Base-by-base conservation (phyloP, 768 basidiomycete species). In the Boletus huronensis region DNA sequence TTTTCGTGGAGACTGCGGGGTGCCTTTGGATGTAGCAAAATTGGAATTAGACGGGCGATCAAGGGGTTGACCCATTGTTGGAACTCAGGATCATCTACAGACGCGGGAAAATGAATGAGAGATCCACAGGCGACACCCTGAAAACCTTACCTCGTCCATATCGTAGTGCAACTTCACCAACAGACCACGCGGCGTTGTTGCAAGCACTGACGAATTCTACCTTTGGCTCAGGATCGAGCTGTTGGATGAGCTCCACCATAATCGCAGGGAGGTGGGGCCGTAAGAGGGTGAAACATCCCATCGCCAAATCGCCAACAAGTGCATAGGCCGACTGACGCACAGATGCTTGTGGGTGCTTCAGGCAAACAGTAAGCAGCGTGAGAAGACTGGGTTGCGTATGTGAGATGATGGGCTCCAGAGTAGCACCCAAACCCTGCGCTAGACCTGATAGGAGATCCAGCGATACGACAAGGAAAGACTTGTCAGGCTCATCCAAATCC, bases 181-280 rank as follows among this genome's bases (percentile, higher is more conserved):
- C 94, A n/a, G 93, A 94, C 97, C 97, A 99, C 1, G 96, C 96
- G 10, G 97, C 97, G 67, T 99, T 99, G 73, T 99, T 99, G 70
- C 93, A 95, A 6, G 96, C 97, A 61, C 93, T 95, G 58, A 98
- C 85, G 65, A 94, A 93, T 70, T 98, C 95, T 31, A 88, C 79
- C 64, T 92, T 90, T 1, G 96, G 97, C 65, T 96, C 91, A 5
- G 90, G 89, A 57, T 94, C 90, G 49, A 99, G 88, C 64, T 98
- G 95, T 38, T 81, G 74, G 57, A 90, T 89, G 51, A 99, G 79
- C 67, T 94, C 90, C 16, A 83, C 79, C 90, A 98, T 94, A 69
- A 99, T 88, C 28, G 83, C 83, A 1, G 91, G 81, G 75, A 98
- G 87, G 57, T 87, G 84, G 2, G 93, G 91, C 39, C 90, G 84